A percentile compares a stretch with the other conserved stretches of the same genome.
Conservation (phyloP, 768 basidiomycete species). For the Leccinum imitatum region DNA sequence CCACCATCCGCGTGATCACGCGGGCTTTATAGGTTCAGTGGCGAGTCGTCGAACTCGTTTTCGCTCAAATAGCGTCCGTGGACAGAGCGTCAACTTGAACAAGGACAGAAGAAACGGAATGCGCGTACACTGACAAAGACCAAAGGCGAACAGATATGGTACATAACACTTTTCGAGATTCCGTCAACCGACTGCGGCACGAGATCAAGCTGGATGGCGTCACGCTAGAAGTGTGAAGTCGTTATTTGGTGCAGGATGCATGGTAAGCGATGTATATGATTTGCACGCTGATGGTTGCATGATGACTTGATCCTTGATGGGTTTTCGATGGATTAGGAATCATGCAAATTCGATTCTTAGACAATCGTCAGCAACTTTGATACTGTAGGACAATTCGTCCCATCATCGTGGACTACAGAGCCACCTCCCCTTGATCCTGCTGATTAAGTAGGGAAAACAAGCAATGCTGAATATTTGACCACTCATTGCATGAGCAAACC, state of each 20-base stretch:
- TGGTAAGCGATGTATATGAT: not conserved
- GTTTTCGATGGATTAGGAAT: not conserved
- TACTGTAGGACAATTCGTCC: not conserved
- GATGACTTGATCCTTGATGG: not conserved
- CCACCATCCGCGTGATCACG: conserved; percentile 35
- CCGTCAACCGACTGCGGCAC: not conserved
- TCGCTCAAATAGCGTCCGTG: not conserved
- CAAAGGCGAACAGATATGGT: not conserved
- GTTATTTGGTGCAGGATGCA: not conserved
- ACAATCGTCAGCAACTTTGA: not conserved
- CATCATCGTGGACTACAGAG: not conserved
- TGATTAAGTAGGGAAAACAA: not conserved
- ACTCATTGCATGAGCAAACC: too few species aligned
- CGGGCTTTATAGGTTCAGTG: conserved; percentile 15
- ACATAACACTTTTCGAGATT: not conserved
- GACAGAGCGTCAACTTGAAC: not conserved
- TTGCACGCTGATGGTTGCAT: not conserved
- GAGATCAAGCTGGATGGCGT: not conserved
- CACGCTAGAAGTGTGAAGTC: not conserved
- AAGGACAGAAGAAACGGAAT: conserved; percentile 2
- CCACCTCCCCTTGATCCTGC: not conserved
- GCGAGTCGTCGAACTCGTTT: not conserved
- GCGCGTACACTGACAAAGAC: conserved; percentile 2
- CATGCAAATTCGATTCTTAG: not conserved
- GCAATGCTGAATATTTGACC: too few species aligned